phyloP scores from a whole-genome alignment of 768 basidiomycete species.

The Hericium erinaceus region DNA sequence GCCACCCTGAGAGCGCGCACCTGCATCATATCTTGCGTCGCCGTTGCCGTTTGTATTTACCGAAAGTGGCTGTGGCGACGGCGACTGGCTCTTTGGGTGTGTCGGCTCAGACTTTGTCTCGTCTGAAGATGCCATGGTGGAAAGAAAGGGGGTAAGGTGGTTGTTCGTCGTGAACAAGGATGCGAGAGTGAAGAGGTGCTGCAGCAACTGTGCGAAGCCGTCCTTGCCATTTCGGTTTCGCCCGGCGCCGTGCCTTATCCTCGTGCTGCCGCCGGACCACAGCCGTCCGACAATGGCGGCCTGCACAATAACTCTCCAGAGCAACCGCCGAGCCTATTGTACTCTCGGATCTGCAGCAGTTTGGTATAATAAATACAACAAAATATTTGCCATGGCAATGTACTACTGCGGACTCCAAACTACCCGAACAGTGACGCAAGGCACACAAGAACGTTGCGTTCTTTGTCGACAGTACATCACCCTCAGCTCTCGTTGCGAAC shows the following conservation, averaged over 20 bases:
- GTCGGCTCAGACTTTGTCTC: background rate
- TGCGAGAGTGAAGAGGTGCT: background rate
- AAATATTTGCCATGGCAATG: too few relatives aligned
- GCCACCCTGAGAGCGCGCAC: background rate
- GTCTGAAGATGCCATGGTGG: background rate
- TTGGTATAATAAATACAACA: too few relatives aligned
- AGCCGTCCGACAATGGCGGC: background rate
- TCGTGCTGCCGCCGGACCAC: background rate
- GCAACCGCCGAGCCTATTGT: too few relatives aligned
- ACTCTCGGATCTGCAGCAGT: too few relatives aligned
- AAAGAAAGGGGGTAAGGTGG: background rate
- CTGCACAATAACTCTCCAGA: background rate
- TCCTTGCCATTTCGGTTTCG: slow-evolving; percentile 2
- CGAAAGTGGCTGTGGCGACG: background rate
- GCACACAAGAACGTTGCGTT: too few relatives aligned
- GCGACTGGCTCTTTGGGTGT: background rate
- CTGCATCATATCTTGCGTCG: background rate
- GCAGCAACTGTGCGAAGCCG: slow-evolving; percentile 1
- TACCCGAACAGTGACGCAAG: too few relatives aligned
- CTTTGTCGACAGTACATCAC: too few relatives aligned
- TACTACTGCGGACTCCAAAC: too few relatives aligned
- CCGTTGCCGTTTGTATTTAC: background rate
- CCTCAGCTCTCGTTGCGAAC: slow-evolving; percentile 26
- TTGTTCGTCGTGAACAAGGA: background rate
- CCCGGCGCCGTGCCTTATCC: background rate